These are phyloP conservation scores for Gigaspora rosea DNA, from an alignment of 192 early-diverging fungal species.

Conservation along the genomic window DNA sequence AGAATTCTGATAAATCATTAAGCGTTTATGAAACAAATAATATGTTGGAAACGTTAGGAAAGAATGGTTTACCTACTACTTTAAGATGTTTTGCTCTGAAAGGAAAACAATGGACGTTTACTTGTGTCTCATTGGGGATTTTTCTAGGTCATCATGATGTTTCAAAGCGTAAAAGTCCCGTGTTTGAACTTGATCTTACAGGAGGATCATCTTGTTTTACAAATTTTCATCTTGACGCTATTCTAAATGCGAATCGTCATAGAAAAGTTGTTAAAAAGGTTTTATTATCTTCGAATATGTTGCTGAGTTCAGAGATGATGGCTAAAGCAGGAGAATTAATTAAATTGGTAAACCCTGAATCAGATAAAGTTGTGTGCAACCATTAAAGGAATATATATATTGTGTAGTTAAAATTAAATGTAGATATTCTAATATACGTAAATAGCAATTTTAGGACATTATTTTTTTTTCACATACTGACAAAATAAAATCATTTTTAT, in stretches of 20 bases:
- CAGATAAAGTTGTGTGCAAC: too few relatives aligned
- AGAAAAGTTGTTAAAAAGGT: too few relatives aligned
- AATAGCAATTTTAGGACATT: too few relatives aligned
- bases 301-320: too few relatives aligned
- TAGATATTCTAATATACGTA: too few relatives aligned
- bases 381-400: too few relatives aligned
- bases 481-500: too few relatives aligned
- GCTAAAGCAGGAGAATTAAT: too few relatives aligned
- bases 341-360: too few relatives aligned
- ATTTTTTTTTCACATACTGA: too few relatives aligned
- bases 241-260: background rate
- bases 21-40: background rate
- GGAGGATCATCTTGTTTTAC: background rate
- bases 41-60: background rate
- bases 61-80: background rate
- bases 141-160: background rate
- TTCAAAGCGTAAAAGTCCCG: background rate
- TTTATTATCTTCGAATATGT: too few relatives aligned
- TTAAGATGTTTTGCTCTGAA: background rate
- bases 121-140: background rate
- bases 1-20: background rate
- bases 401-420: too few relatives aligned
- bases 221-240: background rate
- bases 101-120: background rate
- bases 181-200: background rate